These are phyloP conservation scores for Calonectria pteridis DNA, from an alignment of 2,329 filamentous ascomycete genomes.

Conservation along the genomic window DNA sequence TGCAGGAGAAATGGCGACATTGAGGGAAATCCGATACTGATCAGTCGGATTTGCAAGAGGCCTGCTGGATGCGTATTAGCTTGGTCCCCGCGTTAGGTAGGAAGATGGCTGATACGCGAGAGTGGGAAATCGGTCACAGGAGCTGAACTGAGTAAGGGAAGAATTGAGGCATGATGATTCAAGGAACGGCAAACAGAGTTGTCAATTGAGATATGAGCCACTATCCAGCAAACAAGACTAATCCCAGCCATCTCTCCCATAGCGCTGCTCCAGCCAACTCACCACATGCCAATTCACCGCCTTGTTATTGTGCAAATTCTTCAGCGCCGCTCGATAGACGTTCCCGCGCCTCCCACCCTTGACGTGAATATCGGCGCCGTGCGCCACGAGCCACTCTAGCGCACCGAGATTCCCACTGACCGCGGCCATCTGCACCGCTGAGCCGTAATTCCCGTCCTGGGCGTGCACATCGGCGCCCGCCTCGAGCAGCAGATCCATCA, in stretches of 20 bases:
- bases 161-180: not conserved
- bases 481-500: conserved; percentile 1
- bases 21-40: not conserved
- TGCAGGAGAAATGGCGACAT: not conserved
- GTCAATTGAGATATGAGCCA: rapidly evolving
- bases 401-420: not conserved
- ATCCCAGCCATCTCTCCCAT: not conserved
- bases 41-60: not conserved
- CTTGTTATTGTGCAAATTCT: conserved; percentile 4
- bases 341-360: not conserved
- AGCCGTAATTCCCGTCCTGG: conserved; percentile 10
- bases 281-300: not conserved
- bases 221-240: not conserved
- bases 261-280: conserved; percentile 9
- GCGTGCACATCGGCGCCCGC: not conserved
- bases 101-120: too few species aligned
- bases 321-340: not conserved
- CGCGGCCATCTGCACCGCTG: conserved; percentile 3
- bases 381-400: not conserved
- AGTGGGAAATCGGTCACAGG: too few species aligned
- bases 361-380: not conserved
- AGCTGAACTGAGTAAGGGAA: not conserved
- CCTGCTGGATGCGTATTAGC: not conserved
- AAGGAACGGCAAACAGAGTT: too few species aligned
- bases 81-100: not conserved